A percentile compares a stretch with the other conserved stretches of the same genome.
These are phyloP conservation scores for Zoysia matrella DNA, from an alignment of 202 grass and related monocot genomes.

Conservation along the genomic window DNA sequence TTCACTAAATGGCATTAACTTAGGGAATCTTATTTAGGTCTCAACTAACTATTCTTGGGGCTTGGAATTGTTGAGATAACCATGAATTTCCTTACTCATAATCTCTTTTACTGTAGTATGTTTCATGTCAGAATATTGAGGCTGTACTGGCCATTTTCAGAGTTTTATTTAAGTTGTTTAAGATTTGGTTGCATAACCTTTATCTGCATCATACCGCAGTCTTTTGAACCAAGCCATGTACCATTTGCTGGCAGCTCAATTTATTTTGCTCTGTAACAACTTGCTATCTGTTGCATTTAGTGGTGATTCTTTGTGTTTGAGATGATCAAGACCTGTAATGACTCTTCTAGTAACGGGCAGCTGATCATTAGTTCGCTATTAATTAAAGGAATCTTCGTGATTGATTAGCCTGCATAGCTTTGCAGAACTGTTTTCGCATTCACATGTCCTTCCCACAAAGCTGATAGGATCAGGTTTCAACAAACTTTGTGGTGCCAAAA, in stretches of 20 bases:
- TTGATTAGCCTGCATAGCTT: not conserved
- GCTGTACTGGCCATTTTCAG: not conserved
- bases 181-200: not conserved
- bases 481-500: not conserved
- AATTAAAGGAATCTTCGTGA: not conserved
- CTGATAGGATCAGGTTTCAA: not conserved
- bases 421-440: not conserved
- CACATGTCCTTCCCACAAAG: not conserved
- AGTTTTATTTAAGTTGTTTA: conserved; percentile 2
- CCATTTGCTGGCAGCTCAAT: no score
- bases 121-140: not conserved
- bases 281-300: conserved; percentile 21
- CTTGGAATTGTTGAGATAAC: conserved; percentile 10
- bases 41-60: not conserved
- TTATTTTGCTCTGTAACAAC: not conserved
- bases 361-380: not conserved
- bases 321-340: conserved; percentile 17
- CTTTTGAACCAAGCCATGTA: not conserved
- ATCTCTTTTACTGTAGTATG: not conserved
- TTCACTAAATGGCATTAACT: conserved; percentile 28
- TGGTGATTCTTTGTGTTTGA: conserved; percentile 4
- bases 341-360: not conserved
- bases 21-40: conserved; percentile 19
- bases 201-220: not conserved
- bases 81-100: not conserved